These are phyloP conservation scores for Penicillium sp. DNA, from an alignment of 2,329 filamentous ascomycete species.

Conservation along the genomic window DNA sequence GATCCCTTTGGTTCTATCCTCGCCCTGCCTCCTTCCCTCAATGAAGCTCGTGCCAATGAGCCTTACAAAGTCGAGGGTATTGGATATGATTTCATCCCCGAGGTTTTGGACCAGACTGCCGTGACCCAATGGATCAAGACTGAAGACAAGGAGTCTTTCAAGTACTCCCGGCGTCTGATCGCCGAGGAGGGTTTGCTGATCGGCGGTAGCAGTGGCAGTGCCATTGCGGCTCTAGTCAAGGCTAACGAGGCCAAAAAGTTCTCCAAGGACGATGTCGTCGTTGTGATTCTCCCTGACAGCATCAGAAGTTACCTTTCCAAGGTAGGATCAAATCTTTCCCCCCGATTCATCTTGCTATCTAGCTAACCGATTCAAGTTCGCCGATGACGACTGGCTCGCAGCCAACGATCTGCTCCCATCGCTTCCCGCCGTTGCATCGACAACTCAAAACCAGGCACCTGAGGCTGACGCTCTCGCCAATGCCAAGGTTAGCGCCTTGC, in stretches of 20 bases:
- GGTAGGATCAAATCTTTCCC: slow-evolving; percentile 35
- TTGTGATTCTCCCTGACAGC: slow-evolving; percentile 90
- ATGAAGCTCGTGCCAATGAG: slow-evolving; percentile 75
- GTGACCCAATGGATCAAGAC: slow-evolving; percentile 99
- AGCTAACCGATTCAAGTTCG: slow-evolving; percentile 58
- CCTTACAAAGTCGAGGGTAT: slow-evolving; percentile 98
- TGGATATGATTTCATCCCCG: slow-evolving; percentile 96
- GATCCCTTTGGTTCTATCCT: slow-evolving; percentile 92
- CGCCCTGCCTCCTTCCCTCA: slow-evolving; percentile 74
- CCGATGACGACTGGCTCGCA: slow-evolving; percentile 97
- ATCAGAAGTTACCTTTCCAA: slow-evolving; percentile 97
- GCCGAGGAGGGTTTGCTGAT: slow-evolving; percentile 91
- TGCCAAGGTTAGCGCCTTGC: slow-evolving; percentile 76
- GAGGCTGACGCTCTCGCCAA: slow-evolving; percentile 68
- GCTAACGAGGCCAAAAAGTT: slow-evolving; percentile 75
- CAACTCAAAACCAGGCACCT: slow-evolving; percentile 28
- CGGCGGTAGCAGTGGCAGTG: slow-evolving; percentile 89
- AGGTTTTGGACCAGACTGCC: slow-evolving; percentile 75
- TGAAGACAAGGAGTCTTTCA: slow-evolving; percentile 85
- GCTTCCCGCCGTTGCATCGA: slow-evolving; percentile 47
- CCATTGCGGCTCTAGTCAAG: slow-evolving; percentile 75
- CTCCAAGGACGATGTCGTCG: slow-evolving; percentile 78
- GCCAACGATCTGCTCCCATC: slow-evolving; percentile 85
- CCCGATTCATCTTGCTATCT: not conserved
- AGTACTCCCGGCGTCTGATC: slow-evolving; percentile 84